Evolutionary conservation across 179 eudicot genomes (phyloP).

Genomic region (Sideroxylon spinosum): DNA sequence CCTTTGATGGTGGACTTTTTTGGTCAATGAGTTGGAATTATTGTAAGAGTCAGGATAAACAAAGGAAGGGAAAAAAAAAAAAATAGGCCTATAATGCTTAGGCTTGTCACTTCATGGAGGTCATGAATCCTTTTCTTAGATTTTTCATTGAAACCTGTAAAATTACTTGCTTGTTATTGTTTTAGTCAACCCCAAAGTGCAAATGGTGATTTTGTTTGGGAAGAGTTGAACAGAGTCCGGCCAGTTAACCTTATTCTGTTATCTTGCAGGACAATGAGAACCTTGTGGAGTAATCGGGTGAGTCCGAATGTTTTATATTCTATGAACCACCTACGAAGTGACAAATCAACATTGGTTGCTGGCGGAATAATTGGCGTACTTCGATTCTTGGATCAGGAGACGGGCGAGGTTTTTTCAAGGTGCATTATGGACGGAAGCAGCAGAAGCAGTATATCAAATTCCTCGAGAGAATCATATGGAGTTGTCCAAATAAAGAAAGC

Average conservation of each 20-base stretch:
- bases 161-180: constrained; percentile 36
- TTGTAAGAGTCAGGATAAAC: no score
- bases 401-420: constrained; percentile 55
- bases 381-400: constrained; percentile 58
- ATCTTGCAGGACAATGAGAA: constrained; percentile 44
- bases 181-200: constrained; percentile 3
- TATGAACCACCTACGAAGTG: constrained; percentile 51
- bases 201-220: no score
- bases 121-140: background rate
- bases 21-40: no score
- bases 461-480: constrained; percentile 32
- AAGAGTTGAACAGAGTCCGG: no score
- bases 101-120: background rate
- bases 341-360: constrained; percentile 53
- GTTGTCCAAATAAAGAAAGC: constrained; percentile 45
- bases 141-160: constrained; percentile 12
- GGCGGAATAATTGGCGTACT: constrained; percentile 86
- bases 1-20: no score
- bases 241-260: background rate
- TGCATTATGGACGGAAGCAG: constrained; percentile 41
- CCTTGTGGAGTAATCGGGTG: constrained; percentile 49
- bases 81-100: background rate
- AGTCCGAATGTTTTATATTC: constrained; percentile 68
- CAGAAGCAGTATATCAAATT: constrained; percentile 18
- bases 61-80: no score